These are phyloP conservation scores for Pogostemon cablin DNA, from an alignment of 257 asterid species.

Conservation along the genomic window DNA sequence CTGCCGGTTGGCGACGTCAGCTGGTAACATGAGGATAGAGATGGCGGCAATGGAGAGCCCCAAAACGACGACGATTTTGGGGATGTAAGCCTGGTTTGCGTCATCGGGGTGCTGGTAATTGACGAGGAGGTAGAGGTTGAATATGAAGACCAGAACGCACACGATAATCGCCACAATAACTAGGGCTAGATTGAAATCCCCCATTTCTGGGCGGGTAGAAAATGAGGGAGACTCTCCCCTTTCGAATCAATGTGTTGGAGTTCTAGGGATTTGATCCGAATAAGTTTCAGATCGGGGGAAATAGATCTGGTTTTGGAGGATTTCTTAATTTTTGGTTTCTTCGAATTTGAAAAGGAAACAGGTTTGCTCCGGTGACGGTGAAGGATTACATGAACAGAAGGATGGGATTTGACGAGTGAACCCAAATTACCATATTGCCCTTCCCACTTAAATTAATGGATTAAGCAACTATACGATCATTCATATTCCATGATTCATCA, in stretches of 20 bases:
- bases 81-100: conserved; percentile 84
- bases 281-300: conserved; percentile 24
- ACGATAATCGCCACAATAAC: conserved; percentile 77
- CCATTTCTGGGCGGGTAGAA: conserved; percentile 57
- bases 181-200: conserved; percentile 87
- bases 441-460: background rate
- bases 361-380: conserved; percentile 42
- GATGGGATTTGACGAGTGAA: conserved; percentile 17
- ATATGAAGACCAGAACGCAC: conserved; percentile 67
- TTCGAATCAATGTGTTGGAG: conserved; percentile 37
- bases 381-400: conserved; percentile 20
- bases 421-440: conserved; percentile 30
- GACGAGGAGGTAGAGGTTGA: conserved; percentile 77
- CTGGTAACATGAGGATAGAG: conserved; percentile 89
- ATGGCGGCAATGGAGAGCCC: conserved; percentile 91
- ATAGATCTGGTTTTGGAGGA: conserved; percentile 27
- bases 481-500: too few species aligned
- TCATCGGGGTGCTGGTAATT: conserved; percentile 94
- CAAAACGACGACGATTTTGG: conserved; percentile 83
- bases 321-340: background rate
- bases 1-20: conserved; percentile 89
- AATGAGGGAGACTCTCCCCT: conserved; percentile 43
- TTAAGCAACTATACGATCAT: too few species aligned
- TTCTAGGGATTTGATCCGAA: conserved; percentile 21
- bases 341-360: conserved; percentile 20